phyloP scores from a whole-genome alignment of 1,284 basidiomycete species.

The Xerocomus nothofagi region DNA sequence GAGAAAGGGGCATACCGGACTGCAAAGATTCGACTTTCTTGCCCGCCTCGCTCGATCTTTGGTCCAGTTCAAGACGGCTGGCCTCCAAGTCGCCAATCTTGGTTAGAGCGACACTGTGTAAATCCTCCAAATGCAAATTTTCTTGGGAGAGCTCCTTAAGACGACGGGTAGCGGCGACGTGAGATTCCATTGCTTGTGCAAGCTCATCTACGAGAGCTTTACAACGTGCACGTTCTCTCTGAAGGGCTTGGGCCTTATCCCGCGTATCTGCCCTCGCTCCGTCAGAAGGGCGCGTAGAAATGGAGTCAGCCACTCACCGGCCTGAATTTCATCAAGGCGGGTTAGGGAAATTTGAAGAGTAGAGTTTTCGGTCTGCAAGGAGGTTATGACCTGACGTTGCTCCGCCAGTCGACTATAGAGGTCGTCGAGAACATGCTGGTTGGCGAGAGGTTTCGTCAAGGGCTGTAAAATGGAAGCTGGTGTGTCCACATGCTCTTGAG shows the following conservation, averaged over 20 bases:
- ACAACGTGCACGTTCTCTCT: constrained; percentile 20
- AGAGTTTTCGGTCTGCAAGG: constrained; percentile 20
- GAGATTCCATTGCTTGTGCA: constrained; percentile 11
- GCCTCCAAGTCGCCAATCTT: constrained; percentile 21
- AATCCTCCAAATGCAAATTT: constrained; percentile 30
- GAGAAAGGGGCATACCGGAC: constrained; percentile 17
- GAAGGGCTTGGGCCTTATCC: constrained; percentile 8
- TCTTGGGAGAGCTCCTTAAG: constrained; percentile 27
- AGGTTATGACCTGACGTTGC: constrained; percentile 16
- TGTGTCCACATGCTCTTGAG: constrained; percentile 14
- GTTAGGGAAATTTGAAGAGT: constrained; percentile 19
- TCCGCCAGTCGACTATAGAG: constrained; percentile 19
- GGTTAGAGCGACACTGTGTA: constrained; percentile 20
- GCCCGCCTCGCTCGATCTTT: constrained; percentile 9
- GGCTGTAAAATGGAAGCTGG: constrained; percentile 8
- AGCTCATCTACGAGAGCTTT: constrained; percentile 24
- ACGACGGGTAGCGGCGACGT: constrained; percentile 10
- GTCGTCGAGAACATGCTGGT: constrained; percentile 14
- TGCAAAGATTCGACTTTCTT: constrained; percentile 17
- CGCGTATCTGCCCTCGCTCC: constrained; percentile 13
- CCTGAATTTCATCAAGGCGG: constrained; percentile 13
- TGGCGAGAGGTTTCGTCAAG: not conserved
- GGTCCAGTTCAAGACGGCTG: constrained; percentile 10
- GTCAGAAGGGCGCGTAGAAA: not conserved
- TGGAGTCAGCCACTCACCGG: constrained; percentile 10